These are phyloP conservation scores for Trichophyton verrucosum DNA, from an alignment of 2,329 filamentous ascomycete species.

Conservation along the genomic window DNA sequence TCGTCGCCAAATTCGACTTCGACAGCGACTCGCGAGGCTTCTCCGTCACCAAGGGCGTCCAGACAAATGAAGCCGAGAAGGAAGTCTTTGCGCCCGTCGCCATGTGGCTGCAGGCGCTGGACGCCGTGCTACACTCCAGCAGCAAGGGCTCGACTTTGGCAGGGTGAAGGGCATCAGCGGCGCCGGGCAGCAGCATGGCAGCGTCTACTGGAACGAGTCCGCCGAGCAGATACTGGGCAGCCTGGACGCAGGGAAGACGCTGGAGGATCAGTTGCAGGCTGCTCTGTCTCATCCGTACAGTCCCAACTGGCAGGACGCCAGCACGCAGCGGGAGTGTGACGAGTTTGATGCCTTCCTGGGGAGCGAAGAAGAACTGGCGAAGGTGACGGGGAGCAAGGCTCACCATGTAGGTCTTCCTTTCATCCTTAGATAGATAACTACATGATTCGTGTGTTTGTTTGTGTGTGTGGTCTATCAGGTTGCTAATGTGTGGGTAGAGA, in stretches of 20 bases:
- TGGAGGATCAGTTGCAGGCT: constrained; percentile 59
- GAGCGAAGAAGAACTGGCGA: constrained; percentile 54
- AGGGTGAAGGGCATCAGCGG: constrained; percentile 73
- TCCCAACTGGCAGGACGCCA: constrained; percentile 97
- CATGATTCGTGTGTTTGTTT: too few species aligned
- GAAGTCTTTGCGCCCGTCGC: constrained; percentile 89
- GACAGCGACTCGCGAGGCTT: constrained; percentile 72
- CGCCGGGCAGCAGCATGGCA: constrained; percentile 94
- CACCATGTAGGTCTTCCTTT: constrained; percentile 60
- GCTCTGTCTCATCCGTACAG: constrained; percentile 77
- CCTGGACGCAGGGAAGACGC: constrained; percentile 47
- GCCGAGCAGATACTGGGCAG: constrained; percentile 52
- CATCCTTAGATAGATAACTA: too few species aligned
- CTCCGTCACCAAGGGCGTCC: constrained; percentile 75
- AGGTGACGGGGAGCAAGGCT: constrained; percentile 77
- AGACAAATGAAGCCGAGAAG: constrained; percentile 65
- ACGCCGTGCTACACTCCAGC: constrained; percentile 65
- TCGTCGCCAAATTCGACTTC: constrained; percentile 89
- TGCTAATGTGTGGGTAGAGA: constrained; percentile 41
- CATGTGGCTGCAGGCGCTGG: constrained; percentile 87
- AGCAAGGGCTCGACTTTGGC: constrained; percentile 58
- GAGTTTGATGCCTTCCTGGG: constrained; percentile 66
- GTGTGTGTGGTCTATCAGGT: background rate
- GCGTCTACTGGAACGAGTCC: constrained; percentile 74
- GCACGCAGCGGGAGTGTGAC: constrained; percentile 85